Percentiles rank a stretch among this genome's conserved stretches.
phyloP scores from a whole-genome alignment of 345 rosid species.

The Anacardium occidentale region DNA sequence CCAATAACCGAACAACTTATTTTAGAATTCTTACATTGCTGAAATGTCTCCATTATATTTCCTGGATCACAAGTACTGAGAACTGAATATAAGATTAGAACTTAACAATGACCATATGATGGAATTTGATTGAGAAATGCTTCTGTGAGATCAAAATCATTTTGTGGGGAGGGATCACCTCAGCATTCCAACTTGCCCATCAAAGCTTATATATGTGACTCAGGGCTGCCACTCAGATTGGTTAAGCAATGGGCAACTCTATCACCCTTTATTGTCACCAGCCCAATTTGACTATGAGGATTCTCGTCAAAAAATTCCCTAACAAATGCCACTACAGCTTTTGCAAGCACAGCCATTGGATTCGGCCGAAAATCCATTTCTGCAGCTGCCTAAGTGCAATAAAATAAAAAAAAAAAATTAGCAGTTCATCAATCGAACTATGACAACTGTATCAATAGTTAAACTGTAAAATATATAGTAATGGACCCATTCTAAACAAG shows the following conservation, averaged over 20 bases:
- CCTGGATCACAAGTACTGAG: conserved; percentile 93
- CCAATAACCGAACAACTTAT: conserved; percentile 91
- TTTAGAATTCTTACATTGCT: conserved; percentile 76
- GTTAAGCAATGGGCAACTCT: conserved; percentile 79
- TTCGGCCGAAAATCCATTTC: conserved; percentile 76
- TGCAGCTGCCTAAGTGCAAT: conserved; percentile 65
- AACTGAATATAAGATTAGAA: conserved; percentile 74
- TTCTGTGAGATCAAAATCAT: conserved; percentile 68
- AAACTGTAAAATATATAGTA: no score
- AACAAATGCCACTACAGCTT: conserved; percentile 72
- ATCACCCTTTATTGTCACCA: conserved; percentile 71
- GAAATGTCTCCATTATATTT: conserved; percentile 78
- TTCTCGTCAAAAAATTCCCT: conserved; percentile 94
- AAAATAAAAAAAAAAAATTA: neutral
- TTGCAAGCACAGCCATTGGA: conserved; percentile 71
- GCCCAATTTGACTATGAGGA: conserved; percentile 83
- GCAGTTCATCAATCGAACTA: neutral
- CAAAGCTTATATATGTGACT: conserved; percentile 79
- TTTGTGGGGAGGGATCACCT: conserved; percentile 89
- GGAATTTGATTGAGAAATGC: conserved; percentile 78
- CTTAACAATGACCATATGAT: conserved; percentile 90
- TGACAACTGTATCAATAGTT: neutral
- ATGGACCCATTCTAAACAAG: no score
- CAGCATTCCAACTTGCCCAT: conserved; percentile 75
- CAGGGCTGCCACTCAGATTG: conserved; percentile 96